Evolutionary conservation across 176 grass and related monocot genomes (phyloP).

Genomic region (Carex scoparia): DNA sequence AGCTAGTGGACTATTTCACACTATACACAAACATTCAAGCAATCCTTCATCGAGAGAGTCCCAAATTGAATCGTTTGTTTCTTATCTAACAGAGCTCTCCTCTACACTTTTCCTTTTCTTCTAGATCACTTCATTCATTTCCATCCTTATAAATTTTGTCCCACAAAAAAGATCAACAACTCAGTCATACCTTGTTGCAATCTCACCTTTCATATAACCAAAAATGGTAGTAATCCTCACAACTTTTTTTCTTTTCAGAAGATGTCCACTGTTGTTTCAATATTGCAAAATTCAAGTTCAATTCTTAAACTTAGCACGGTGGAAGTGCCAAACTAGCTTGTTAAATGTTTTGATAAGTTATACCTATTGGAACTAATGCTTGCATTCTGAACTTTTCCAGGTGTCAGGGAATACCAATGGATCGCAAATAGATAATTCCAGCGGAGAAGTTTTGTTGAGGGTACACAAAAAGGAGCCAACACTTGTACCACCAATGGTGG

Average conservation of each 20-base stretch:
- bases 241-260: not conserved
- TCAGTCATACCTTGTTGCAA: conserved; percentile 11
- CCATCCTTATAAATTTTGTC: conserved; percentile 14
- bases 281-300: not conserved
- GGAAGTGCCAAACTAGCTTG: not conserved
- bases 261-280: not conserved
- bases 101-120: conserved; percentile 26
- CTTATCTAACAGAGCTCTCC: conserved; percentile 8
- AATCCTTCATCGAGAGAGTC: not conserved
- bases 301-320: not conserved
- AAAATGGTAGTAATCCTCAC: conserved; percentile 20
- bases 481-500: conserved; percentile 33
- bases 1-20: conserved; percentile 17
- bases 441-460: conserved; percentile 18
- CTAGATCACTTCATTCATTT: conserved; percentile 18
- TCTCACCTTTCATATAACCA: not conserved
- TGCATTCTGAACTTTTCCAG: conserved; percentile 6
- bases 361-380: not conserved
- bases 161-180: conserved; percentile 28
- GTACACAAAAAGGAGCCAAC: conserved; percentile 35
- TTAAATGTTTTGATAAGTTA: not conserved
- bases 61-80: conserved; percentile 2
- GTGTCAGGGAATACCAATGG: conserved; percentile 7
- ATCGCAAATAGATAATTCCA: conserved; percentile 14
- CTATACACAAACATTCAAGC: conserved; percentile 32